A percentile compares a stretch with the other conserved stretches of the same genome.
These are phyloP conservation scores for Pseudogymnoascus sp. DNA, from an alignment of 2,329 filamentous ascomycete genomes.

Conservation along the genomic window DNA sequence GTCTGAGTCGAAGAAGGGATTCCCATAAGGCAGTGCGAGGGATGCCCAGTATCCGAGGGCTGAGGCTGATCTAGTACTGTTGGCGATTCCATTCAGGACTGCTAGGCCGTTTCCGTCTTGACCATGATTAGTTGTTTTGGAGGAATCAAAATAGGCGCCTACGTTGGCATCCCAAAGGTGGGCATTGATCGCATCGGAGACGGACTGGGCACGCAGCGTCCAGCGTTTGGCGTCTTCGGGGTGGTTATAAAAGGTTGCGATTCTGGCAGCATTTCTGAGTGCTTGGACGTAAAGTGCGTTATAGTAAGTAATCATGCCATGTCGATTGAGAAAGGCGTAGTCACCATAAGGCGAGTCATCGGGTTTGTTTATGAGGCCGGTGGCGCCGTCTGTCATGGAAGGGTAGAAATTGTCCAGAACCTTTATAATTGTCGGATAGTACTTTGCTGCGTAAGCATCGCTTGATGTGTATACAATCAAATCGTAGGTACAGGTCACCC, in stretches of 20 bases:
- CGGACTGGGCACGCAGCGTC: conserved; percentile 30
- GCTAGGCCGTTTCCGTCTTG: conserved; percentile 44
- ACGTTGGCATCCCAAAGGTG: conserved; percentile 33
- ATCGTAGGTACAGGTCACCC: conserved; percentile 41
- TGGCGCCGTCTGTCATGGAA: conserved; percentile 32
- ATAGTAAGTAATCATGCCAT: conserved; percentile 43
- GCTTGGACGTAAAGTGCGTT: conserved; percentile 43
- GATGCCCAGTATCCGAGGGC: conserved; percentile 35
- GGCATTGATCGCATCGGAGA: conserved; percentile 31
- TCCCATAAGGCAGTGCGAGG: conserved; percentile 37
- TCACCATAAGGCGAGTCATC: conserved; percentile 38
- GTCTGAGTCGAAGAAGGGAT: conserved; percentile 43
- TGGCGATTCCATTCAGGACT: conserved; percentile 33
- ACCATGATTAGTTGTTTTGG: conserved; percentile 31
- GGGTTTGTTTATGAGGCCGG: conserved; percentile 36
- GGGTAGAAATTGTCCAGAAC: conserved; percentile 40
- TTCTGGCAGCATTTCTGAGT: conserved; percentile 35
- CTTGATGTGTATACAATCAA: conserved; percentile 43
- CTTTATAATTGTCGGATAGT: conserved; percentile 35
- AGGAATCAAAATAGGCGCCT: conserved; percentile 40
- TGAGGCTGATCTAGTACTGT: conserved; percentile 26
- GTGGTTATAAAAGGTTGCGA: conserved; percentile 31
- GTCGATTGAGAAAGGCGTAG: conserved; percentile 41
- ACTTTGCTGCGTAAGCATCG: conserved; percentile 32
- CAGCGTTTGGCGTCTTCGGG: conserved; percentile 33